Evolutionary conservation across 2,329 filamentous ascomycete species (phyloP), one percentile per base, ranked within the genome.

Genomic region (Geosmithia morbida): DNA sequence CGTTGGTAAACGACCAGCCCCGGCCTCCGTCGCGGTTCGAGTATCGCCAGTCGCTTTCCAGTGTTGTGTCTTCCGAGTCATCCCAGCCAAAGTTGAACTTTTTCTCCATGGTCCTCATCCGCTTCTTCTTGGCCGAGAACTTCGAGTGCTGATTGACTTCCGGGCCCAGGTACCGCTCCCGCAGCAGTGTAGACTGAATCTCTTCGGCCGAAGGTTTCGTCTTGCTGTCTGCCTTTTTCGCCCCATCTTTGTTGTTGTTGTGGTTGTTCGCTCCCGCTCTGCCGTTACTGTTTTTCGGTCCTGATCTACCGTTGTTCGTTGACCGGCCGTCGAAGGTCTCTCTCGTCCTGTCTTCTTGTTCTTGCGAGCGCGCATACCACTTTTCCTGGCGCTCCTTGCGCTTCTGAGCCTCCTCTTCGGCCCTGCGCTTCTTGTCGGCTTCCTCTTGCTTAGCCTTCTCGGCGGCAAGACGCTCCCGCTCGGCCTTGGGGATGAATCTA

Each of bases 81-180:
- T 95, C 94, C 92, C 92, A 98, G 57, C 94, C 92, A 57, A 98
- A 98, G 58, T 96, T 98, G 70, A 98, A 98, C 62, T 98, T 97
- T 66, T 89, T 87, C 59, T 95, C 90, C 1, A 87, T 92, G 1
- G 88, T 94, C 51, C 90, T 77, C 68, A 86, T 85, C 48, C 90
- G 78, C 71, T 97, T 97, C 75, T 97, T 98, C 69, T 92, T 87
- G 1, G 89, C 89, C 0, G 88, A 94, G 59, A 97, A 96, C 39
- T 77, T 94, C 4, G 85, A 89, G 48, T 72, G 75, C 52, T 83
- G 78, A 53, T 92, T 94, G 46, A 85, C 79, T 53, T 95, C 87
- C 1, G 87, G 84, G 2, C 92, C 92, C 75, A 97, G 89, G 59
- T 98, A 98, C 51, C 87, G 75, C 55, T 87, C 80, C 50, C 85